phyloP scores from a whole-genome alignment of 345 rosid genomes.

The Eucalyptus curtisii region DNA sequence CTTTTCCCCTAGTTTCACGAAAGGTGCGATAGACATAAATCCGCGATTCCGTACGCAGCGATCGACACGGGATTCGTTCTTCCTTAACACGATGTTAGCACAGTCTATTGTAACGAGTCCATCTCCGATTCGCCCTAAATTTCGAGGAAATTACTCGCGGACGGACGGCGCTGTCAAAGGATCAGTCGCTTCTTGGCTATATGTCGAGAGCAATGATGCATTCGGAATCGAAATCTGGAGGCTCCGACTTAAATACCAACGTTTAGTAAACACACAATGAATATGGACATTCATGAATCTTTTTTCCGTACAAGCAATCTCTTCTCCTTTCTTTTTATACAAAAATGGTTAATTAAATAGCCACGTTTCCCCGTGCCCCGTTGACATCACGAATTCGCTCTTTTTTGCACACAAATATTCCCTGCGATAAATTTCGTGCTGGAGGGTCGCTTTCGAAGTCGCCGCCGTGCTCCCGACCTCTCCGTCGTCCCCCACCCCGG shows the following conservation, averaged over 20 bases:
- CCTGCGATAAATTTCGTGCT: background rate
- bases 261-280: no score
- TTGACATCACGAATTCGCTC: background rate
- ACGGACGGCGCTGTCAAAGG: no score
- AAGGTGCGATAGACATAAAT: background rate
- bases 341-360: background rate
- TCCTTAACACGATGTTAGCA: background rate
- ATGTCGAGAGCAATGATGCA: background rate
- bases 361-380: background rate
- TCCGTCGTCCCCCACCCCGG: background rate
- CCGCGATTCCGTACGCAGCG: rapidly evolving
- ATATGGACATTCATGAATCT: no score
- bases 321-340: background rate
- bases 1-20: background rate
- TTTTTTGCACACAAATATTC: background rate
- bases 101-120: background rate
- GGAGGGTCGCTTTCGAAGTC: background rate
- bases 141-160: background rate
- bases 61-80: background rate
- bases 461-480: background rate
- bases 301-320: no score
- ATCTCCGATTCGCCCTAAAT: background rate
- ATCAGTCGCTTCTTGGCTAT: background rate
- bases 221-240: background rate
- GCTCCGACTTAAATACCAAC: background rate